A percentile compares a stretch with the other conserved stretches of the same genome.
These are phyloP conservation scores for Colletotrichum orbiculare DNA, from an alignment of 2,329 filamentous ascomycete genomes.

Conservation along the genomic window DNA sequence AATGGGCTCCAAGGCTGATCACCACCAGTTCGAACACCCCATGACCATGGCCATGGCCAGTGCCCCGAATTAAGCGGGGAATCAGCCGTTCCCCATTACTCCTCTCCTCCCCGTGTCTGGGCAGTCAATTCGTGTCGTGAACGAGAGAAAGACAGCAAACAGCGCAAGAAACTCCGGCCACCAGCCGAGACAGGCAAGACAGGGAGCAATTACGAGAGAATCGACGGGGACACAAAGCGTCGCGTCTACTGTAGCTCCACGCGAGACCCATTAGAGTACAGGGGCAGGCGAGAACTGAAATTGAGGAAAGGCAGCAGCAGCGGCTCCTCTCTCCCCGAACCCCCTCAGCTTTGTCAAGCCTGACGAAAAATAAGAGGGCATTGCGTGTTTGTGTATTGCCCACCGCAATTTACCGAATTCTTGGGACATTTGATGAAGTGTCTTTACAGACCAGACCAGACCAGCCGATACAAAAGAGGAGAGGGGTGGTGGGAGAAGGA, in stretches of 20 bases:
- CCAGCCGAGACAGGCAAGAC: background rate
- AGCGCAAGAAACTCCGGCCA: conserved; percentile 5
- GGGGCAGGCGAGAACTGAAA: background rate
- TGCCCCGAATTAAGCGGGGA: conserved; percentile 5
- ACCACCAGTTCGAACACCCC: conserved; percentile 7
- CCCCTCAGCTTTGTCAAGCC: background rate
- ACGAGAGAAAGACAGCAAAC: background rate
- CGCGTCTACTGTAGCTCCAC: conserved; percentile 11
- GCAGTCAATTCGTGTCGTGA: background rate
- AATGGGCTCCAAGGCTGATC: conserved; percentile 22
- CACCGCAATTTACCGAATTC: conserved; percentile 33
- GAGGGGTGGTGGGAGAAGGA: too few relatives aligned
- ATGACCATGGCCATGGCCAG: conserved; percentile 2
- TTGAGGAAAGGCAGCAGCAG: conserved; percentile 6
- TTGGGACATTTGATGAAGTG: conserved; percentile 34
- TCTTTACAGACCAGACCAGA: conserved; percentile 15
- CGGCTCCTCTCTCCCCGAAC: background rate
- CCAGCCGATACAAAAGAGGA: too few relatives aligned
- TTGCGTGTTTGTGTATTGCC: conserved; percentile 2
- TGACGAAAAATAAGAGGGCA: background rate
- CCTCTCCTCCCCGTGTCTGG: conserved; percentile 12
- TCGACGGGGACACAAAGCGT: conserved; percentile 1
- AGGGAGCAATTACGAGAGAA: conserved; percentile 11
- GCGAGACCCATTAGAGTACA: conserved; percentile 9
- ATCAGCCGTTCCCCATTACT: conserved; percentile 18